phyloP scores from a whole-genome alignment of 768 basidiomycete species.

The Hygrocybe punicea region DNA sequence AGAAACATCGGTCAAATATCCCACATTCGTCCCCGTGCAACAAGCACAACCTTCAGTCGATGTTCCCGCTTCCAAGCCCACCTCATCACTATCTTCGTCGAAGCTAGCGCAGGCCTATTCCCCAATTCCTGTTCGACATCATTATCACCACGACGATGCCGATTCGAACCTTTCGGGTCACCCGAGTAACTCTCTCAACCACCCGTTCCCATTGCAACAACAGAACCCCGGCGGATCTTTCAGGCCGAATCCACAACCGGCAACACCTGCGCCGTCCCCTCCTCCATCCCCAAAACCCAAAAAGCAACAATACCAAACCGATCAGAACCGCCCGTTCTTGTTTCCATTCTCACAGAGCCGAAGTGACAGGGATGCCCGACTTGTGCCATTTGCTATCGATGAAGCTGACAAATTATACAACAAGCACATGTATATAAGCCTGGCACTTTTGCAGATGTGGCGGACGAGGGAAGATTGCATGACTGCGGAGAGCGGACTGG shows the following conservation, averaged over 20 bases:
- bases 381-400: slow-evolving; percentile 94
- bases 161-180: slow-evolving; percentile 48
- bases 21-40: slow-evolving; percentile 77
- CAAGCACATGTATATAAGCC: slow-evolving; percentile 84
- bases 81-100: slow-evolving; percentile 46
- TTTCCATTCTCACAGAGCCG: slow-evolving; percentile 74
- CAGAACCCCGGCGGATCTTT: slow-evolving; percentile 30
- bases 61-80: slow-evolving; percentile 26
- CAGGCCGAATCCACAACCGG: slow-evolving; percentile 57
- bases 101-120: slow-evolving; percentile 88
- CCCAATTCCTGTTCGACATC: slow-evolving; percentile 90
- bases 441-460: slow-evolving; percentile 93
- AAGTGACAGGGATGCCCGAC: slow-evolving; percentile 51
- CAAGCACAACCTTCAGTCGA: slow-evolving; percentile 35
- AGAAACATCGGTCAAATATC: slow-evolving; percentile 94
- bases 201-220: slow-evolving; percentile 22
- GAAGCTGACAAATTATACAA: slow-evolving; percentile 91
- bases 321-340: slow-evolving; percentile 88
- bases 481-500: slow-evolving; percentile 87
- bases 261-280: slow-evolving; percentile 89
- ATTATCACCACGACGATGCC: slow-evolving; percentile 83
- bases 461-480: slow-evolving; percentile 93
- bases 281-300: slow-evolving; percentile 85
- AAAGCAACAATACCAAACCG: slow-evolving; percentile 98
- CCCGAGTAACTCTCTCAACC: slow-evolving; percentile 31